Conservation (phyloP, 495 filamentous ascomycete genomes). For the Extremus antarcticus region DNA sequence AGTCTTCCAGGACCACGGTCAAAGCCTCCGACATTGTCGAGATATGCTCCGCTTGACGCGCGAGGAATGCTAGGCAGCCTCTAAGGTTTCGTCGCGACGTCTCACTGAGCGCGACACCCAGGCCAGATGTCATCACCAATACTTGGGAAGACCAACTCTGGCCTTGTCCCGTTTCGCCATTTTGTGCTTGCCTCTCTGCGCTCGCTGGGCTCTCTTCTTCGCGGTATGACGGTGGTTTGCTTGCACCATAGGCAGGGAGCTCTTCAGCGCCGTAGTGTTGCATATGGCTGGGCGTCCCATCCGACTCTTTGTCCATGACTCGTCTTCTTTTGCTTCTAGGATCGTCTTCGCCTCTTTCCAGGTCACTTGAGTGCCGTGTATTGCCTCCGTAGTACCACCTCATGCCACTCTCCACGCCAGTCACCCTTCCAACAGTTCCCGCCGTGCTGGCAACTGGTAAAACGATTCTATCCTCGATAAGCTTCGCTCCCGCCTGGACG, state of each 20-base stretch:
- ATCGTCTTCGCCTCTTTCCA: conserved; percentile 34
- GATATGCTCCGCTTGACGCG: conserved; percentile 65
- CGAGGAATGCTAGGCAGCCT: conserved; percentile 66
- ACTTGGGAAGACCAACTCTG: conserved; percentile 65
- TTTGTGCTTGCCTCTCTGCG: conserved; percentile 5
- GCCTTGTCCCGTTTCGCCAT: conserved; percentile 22
- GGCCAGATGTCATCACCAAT: conserved; percentile 69
- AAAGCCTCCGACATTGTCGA: conserved; percentile 57
- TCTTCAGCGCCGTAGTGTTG: conserved; percentile 50
- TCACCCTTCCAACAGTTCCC: conserved; percentile 65
- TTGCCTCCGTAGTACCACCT: conserved; percentile 52
- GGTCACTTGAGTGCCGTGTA: conserved; percentile 23
- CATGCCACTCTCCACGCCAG: conserved; percentile 71
- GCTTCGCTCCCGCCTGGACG: conserved; percentile 64
- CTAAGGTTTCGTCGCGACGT: conserved; percentile 66
- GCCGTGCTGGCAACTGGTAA: conserved; percentile 74
- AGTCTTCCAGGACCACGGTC: conserved; percentile 61
- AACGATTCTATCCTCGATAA: conserved; percentile 71
- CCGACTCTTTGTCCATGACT: conserved; percentile 36
- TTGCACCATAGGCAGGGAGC: conserved; percentile 70
- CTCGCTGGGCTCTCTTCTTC: conserved; percentile 25
- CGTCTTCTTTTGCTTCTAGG: conserved; percentile 52
- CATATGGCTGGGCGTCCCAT: conserved; percentile 17
- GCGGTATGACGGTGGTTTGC: conserved; percentile 62
- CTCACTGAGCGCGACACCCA: conserved; percentile 79